Conservation (phyloP, 441 rosid genomes). For the Gossypium laxum region DNA sequence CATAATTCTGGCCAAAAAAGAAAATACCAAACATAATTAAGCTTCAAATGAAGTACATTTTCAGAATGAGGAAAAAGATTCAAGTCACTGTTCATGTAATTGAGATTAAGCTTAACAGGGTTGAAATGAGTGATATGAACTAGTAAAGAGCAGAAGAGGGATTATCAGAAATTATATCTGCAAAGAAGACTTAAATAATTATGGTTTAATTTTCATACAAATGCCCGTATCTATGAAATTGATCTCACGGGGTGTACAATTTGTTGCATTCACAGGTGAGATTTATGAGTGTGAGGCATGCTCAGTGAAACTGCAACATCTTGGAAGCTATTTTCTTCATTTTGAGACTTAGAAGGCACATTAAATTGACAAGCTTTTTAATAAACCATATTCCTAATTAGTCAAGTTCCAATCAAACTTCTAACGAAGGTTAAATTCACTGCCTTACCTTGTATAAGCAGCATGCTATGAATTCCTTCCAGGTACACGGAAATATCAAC, state of each 20-base stretch:
- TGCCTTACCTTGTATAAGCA: conserved; percentile 59
- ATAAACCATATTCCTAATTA: conserved; percentile 11
- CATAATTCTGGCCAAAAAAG: not conserved
- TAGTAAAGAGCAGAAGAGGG: not conserved
- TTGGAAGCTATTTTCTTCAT: conserved; percentile 7
- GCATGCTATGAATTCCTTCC: conserved; percentile 65
- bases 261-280: not conserved
- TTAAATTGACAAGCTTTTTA: not conserved
- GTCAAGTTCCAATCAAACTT: conserved; percentile 10
- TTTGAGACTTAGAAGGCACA: conserved; percentile 8
- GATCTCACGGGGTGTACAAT: not conserved
- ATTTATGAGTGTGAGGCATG: not conserved
- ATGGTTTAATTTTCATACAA: not conserved
- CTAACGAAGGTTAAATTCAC: conserved; percentile 4
- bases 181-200: conserved; percentile 2
- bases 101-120: not conserved
- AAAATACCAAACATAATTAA: not conserved
- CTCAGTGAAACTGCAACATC: not conserved
- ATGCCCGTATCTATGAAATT: not conserved
- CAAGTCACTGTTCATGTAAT: not conserved
- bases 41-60: not conserved
- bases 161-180: not conserved
- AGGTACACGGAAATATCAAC: conserved; percentile 54
- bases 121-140: not conserved
- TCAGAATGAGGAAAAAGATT: not conserved